phyloP scores from a whole-genome alignment of 1,284 basidiomycete genomes.

The Cystobasidium slooffiae region DNA sequence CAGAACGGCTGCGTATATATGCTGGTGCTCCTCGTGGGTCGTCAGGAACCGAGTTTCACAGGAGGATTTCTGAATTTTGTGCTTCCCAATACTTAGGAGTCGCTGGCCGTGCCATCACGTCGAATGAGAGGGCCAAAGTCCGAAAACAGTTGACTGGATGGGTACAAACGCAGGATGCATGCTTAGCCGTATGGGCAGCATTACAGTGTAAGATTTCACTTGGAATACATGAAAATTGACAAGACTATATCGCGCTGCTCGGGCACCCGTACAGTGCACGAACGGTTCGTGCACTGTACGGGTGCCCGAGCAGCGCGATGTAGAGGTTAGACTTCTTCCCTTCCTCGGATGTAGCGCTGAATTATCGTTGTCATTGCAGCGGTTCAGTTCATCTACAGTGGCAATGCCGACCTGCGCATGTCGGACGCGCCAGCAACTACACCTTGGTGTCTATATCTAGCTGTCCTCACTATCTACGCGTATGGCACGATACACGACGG shows the following conservation, averaged over 20 bases:
- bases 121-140: neutral
- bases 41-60: neutral
- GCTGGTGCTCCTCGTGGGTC: neutral
- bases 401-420: constrained; percentile 10
- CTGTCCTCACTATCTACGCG: constrained; percentile 4
- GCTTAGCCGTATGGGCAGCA: neutral
- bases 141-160: constrained; percentile 4
- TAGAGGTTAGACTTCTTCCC: neutral
- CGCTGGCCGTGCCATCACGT: constrained; percentile 2
- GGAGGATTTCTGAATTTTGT: neutral
- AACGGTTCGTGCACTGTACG: no score
- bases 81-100: neutral
- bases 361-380: neutral
- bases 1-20: constrained; percentile 8
- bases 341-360: neutral
- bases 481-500: constrained; percentile 20
- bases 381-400: constrained; percentile 10
- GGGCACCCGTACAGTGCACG: no score
- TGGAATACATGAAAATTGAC: neutral
- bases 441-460: constrained; percentile 11
- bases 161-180: constrained; percentile 2
- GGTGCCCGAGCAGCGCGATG: neutral
- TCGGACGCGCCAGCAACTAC: constrained; percentile 23
- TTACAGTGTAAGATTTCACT: neutral
- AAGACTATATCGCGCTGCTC: neutral